Conservation (phyloP, 306 rosid species). For the Mimosa pudica region DNA sequence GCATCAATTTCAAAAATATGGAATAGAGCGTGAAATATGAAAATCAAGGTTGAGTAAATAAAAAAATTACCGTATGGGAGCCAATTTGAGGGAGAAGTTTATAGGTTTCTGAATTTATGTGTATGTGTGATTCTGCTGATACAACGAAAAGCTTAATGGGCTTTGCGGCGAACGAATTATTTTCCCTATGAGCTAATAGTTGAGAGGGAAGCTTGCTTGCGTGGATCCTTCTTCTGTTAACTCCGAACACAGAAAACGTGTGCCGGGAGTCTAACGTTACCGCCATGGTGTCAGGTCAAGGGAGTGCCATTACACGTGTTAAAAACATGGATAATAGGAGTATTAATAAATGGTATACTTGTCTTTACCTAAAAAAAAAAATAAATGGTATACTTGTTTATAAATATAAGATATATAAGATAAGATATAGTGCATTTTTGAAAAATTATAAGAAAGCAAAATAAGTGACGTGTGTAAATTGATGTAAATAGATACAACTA, state of each 20-base stretch:
- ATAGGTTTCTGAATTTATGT: conserved; percentile 2
- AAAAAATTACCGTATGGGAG: conserved; percentile 30
- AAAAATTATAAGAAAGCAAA: too few species aligned
- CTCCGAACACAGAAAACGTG: not conserved
- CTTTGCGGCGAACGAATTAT: not conserved
- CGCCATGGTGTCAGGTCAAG: not conserved
- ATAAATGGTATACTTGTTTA: too few species aligned
- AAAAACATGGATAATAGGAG: not conserved
- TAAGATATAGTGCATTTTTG: too few species aligned
- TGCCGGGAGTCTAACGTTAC: not conserved
- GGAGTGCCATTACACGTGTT: not conserved
- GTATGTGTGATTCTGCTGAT: not conserved
- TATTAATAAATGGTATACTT: too few species aligned
- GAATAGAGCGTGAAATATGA: not conserved
- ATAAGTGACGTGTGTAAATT: too few species aligned
- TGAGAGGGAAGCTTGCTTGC: not conserved
- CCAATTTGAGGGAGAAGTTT: conserved; percentile 11
- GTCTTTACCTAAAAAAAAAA: too few species aligned
- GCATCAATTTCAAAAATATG: conserved; percentile 1
- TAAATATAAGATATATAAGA: too few species aligned
- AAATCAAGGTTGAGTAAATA: conserved; percentile 19
- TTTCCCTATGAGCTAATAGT: not conserved
- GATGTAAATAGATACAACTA: too few species aligned
- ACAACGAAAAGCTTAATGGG: not conserved
- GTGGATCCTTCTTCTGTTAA: not conserved